These are phyloP conservation scores for Schwanniomyces pseudopolymorphus DNA, from an alignment of 805 yeast species.

Conservation along the genomic window DNA sequence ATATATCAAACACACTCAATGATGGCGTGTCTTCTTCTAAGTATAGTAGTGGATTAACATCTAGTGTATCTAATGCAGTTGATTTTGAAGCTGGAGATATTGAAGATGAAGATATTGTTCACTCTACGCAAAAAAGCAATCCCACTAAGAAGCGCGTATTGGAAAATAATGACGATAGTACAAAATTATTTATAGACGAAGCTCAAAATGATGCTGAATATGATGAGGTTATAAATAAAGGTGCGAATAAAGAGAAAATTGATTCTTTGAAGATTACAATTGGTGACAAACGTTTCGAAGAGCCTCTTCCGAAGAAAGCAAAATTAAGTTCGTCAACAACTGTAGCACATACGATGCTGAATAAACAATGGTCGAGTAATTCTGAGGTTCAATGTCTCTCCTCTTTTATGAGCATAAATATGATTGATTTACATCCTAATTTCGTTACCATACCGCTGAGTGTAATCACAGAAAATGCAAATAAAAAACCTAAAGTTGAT, in stretches of 20 bases:
- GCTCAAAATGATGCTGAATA: not conserved
- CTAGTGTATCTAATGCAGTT: not conserved
- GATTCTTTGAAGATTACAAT: not conserved
- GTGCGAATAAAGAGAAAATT: not conserved
- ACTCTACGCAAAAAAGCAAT: no score
- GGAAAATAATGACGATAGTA: no score
- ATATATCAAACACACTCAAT: no score
- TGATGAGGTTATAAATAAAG: not conserved
- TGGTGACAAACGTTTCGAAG: slow-evolving; percentile 4
- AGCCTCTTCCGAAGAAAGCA: slow-evolving; percentile 4
- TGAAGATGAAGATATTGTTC: not conserved
- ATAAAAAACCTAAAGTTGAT: not conserved
- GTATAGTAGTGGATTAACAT: not conserved
- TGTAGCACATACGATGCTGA: not conserved
- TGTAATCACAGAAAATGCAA: not conserved
- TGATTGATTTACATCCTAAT: not conserved
- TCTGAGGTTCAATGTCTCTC: slow-evolving; percentile 2
- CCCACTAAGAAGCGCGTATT: not conserved
- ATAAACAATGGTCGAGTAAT: not conserved
- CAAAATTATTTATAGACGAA: not conserved
- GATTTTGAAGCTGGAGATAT: no score
- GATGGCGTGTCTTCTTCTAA: not conserved
- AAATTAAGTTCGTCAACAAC: not conserved
- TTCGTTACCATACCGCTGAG: not conserved
- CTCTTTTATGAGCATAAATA: not conserved